Evolutionary conservation across 2,329 filamentous ascomycete genomes (phyloP).

Genomic region (Sarocladium oryzae): DNA sequence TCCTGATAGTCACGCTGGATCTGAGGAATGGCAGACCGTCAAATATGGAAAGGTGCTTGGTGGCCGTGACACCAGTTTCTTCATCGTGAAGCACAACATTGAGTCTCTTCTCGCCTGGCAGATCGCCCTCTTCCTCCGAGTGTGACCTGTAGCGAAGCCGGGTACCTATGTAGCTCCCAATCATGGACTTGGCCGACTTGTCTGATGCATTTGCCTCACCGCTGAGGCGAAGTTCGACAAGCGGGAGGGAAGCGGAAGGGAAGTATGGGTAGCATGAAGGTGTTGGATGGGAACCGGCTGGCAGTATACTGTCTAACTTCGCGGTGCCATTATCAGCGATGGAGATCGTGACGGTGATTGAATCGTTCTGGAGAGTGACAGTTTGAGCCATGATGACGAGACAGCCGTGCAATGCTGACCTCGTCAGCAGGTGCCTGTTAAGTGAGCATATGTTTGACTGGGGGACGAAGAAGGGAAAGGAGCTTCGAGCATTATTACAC

Average conservation of each 20-base stretch:
- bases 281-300: background rate
- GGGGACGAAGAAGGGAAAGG: background rate
- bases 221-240: constrained; percentile 18
- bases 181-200: constrained; percentile 21
- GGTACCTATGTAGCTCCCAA: constrained; percentile 17
- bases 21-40: constrained; percentile 15
- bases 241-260: constrained; percentile 10
- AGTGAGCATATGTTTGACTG: too few species aligned
- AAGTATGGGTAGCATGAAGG: constrained; percentile 6
- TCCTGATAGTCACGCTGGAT: constrained; percentile 16
- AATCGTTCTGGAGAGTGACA: constrained; percentile 7
- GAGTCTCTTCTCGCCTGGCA: constrained; percentile 12
- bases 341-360: background rate
- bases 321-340: constrained; percentile 2
- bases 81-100: constrained; percentile 15
- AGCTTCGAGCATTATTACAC: background rate
- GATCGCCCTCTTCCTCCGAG: background rate
- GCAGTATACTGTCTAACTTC: constrained; percentile 5
- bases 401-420: background rate
- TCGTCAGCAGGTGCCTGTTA: too few species aligned
- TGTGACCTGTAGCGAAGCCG: constrained; percentile 19
- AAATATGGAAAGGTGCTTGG: constrained; percentile 17
- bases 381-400: background rate
- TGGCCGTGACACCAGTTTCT: constrained; percentile 14
- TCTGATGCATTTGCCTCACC: constrained; percentile 19